A percentile compares a stretch with the other conserved stretches of the same genome.
Conservation (phyloP, 139 green algal species). For the Edaphochlamys debaryana region DNA sequence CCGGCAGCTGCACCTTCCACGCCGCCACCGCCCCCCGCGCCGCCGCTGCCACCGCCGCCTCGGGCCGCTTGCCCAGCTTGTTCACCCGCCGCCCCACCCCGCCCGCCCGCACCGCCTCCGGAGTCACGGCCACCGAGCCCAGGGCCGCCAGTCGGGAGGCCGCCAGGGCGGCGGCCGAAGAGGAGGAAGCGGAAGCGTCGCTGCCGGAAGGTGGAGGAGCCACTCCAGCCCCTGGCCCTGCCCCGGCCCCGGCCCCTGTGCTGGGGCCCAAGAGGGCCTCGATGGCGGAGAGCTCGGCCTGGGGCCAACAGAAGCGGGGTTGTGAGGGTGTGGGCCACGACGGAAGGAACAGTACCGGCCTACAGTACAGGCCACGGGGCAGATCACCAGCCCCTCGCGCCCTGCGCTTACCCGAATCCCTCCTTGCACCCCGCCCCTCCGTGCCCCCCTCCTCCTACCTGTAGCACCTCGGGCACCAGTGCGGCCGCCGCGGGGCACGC, state of each 20-base stretch:
- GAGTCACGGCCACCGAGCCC: constrained; percentile 3
- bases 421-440: background rate
- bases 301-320: background rate
- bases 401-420: background rate
- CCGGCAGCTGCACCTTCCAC: background rate
- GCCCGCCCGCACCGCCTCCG: constrained; percentile 12
- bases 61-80: background rate
- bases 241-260: background rate
- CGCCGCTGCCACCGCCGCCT: constrained; percentile 19
- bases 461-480: constrained; percentile 1
- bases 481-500: background rate
- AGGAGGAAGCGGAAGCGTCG: no score
- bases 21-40: background rate
- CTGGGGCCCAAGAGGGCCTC: background rate
- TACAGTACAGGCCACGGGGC: background rate
- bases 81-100: constrained; percentile 5
- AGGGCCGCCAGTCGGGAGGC: background rate
- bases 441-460: background rate
- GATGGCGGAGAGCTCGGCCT: background rate
- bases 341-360: background rate
- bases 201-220: no score
- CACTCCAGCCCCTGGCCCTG: background rate
- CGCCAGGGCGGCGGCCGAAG: no score
- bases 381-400: background rate
- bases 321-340: background rate